Base-by-base conservation (phyloP, 1,284 basidiomycete genomes). In the Takashimella koratensis region DNA sequence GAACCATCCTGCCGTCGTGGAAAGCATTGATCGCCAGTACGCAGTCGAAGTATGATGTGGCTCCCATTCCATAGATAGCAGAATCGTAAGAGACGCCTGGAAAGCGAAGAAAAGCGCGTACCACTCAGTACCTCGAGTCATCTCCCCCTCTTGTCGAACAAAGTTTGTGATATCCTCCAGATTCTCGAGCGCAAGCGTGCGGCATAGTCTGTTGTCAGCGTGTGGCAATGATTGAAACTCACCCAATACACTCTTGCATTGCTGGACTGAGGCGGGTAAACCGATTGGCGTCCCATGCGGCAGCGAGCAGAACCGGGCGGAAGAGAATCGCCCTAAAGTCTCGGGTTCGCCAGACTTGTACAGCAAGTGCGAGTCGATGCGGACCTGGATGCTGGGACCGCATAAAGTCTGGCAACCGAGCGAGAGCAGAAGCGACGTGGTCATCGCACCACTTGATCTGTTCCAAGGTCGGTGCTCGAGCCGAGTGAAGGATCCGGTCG, bases 21-120 rank as follows among this genome's bases (percentile, higher is more conserved):
- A 13, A 11, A 60, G 20, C 22, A 24, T 20, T 8, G 19, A 20
- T 10, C 54, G 47, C 61, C 58, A 63, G 8, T 10, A 25, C 6
- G 30, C 26, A 1, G 54, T 47, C 5, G 46, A 39, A 10, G 23
- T 27, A 30, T 60, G 52, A 23, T 45, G 10, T 1, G 61, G 61
- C 43, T 63, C 61, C 53, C 55, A 59, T 11, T 60, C 56, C 36
- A 60, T 46, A 5, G 55, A 58, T 19, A 63, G 45, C 20, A 63
- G 52, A 5, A 63, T n/a, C 4, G 61, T 60, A 10, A 63, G 50
- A 45, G 52, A 36, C 4, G 58, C 45, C 45, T 63, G 61, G 51
- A 60, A 63, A 20, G 56, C 61, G 30, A 63, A 63, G 52, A 52
- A 63, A 16, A 63, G 58, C 0, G 50, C 46, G 47, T 63, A 63